Evolutionary conservation across 805 yeast species (phyloP).

Genomic region (Lachancea sp.): DNA sequence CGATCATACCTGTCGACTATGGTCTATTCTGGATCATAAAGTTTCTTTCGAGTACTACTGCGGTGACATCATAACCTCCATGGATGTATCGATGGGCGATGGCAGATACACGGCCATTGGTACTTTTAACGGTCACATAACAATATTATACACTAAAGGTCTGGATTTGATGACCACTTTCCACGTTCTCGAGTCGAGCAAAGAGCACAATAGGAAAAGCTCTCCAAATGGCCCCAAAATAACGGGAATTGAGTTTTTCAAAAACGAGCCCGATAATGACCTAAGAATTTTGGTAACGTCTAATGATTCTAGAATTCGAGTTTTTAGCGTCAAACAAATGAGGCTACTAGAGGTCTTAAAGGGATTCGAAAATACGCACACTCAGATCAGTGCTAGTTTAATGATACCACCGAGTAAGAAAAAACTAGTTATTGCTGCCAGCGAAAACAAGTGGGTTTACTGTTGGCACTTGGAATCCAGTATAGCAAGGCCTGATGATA

Average conservation of each 20-base stretch:
- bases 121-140: slow-evolving; percentile 67
- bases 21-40: slow-evolving; percentile 74
- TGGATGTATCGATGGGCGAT: slow-evolving; percentile 61
- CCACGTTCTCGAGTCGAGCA: slow-evolving; percentile 39
- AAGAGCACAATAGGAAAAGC: slow-evolving; percentile 13
- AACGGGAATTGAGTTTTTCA: slow-evolving; percentile 63
- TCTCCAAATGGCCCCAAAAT: slow-evolving; percentile 47
- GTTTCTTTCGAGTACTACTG: slow-evolving; percentile 57
- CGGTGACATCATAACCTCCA: slow-evolving; percentile 65
- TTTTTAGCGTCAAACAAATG: slow-evolving; percentile 50
- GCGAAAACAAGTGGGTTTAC: slow-evolving; percentile 84
- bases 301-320: slow-evolving; percentile 72
- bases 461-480: slow-evolving; percentile 55
- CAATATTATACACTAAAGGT: slow-evolving; percentile 56
- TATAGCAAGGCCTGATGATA: neutral
- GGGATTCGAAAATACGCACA: slow-evolving; percentile 64
- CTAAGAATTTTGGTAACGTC: slow-evolving; percentile 56
- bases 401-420: slow-evolving; percentile 10
- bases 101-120: slow-evolving; percentile 60
- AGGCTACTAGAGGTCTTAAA: slow-evolving; percentile 60
- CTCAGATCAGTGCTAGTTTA: slow-evolving; percentile 58
- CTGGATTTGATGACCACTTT: slow-evolving; percentile 42
- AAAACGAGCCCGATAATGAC: slow-evolving; percentile 25
- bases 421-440: slow-evolving; percentile 61
- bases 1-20: slow-evolving; percentile 67